Conservation (phyloP, 2,329 filamentous ascomycete species). For the Hymenoscyphus infarciens region DNA sequence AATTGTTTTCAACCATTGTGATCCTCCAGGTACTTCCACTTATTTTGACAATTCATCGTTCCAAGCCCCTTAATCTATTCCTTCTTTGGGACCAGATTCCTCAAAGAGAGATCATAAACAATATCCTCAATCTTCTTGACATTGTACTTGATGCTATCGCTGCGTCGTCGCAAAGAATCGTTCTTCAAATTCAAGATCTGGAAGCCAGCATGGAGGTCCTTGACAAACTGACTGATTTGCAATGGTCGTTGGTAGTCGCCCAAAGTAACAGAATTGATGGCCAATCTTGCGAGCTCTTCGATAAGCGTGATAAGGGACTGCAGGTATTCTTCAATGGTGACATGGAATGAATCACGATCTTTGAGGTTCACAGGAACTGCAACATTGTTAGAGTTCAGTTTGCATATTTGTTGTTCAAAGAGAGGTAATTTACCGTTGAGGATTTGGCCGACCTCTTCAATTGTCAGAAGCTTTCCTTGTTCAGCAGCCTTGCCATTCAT, state of each 20-base stretch:
- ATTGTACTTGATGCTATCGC: constrained; percentile 93
- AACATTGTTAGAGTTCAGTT: background rate
- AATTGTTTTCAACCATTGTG: background rate
- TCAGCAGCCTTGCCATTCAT: constrained; percentile 50
- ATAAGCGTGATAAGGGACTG: constrained; percentile 82
- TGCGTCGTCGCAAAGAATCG: constrained; percentile 79
- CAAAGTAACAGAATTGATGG: constrained; percentile 90
- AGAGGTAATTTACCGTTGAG: constrained; percentile 52
- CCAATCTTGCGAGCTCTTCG: constrained; percentile 85
- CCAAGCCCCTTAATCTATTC: background rate
- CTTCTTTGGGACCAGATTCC: constrained; percentile 65
- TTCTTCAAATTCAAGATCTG: constrained; percentile 98
- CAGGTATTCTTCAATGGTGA: constrained; percentile 96
- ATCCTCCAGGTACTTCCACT: background rate
- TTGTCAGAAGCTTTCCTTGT: constrained; percentile 69
- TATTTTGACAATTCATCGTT: background rate
- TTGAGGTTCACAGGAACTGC: constrained; percentile 88
- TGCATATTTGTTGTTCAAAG: background rate
- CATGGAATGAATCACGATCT: constrained; percentile 83
- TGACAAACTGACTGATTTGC: constrained; percentile 86
- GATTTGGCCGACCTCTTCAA: constrained; percentile 80
- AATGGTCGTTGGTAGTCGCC: constrained; percentile 84
- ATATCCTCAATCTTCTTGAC: constrained; percentile 99
- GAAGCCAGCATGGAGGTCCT: constrained; percentile 93
- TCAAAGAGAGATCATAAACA: constrained; percentile 88